Conservation (phyloP, 176 grass and related monocot genomes). For the Carex kokanica region DNA sequence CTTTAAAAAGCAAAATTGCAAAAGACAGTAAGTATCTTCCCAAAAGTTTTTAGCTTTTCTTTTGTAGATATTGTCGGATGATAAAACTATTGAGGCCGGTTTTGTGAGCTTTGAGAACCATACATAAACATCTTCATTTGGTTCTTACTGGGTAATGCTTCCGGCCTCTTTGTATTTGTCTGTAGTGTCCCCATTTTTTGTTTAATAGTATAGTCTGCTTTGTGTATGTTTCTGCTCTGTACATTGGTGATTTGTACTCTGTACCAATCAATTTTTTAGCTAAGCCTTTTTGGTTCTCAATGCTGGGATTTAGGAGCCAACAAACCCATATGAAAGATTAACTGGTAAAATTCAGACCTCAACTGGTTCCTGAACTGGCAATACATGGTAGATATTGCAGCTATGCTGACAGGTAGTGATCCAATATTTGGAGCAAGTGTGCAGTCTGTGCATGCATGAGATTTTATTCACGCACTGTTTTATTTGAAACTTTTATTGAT, state of each 20-base stretch:
- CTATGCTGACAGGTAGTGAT: background rate
- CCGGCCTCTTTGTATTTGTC: background rate
- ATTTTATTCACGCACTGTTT: background rate
- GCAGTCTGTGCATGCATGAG: background rate
- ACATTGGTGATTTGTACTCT: background rate
- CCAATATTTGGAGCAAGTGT: background rate
- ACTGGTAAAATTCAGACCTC: constrained; percentile 10
- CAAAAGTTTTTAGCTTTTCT: background rate
- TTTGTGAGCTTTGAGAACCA: background rate
- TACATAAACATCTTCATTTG: constrained; percentile 5
- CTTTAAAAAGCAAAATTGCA: background rate
- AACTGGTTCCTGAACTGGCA: background rate
- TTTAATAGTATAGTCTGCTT: background rate
- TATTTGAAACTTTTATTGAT: background rate
- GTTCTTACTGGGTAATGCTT: background rate
- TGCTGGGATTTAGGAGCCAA: background rate
- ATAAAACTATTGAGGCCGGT: background rate
- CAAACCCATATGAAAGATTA: background rate
- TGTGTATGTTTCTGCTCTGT: background rate
- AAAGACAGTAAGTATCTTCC: constrained; percentile 12
- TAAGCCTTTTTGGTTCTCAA: background rate
- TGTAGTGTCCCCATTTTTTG: background rate
- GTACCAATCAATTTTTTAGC: background rate
- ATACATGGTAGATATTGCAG: background rate
- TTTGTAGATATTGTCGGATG: background rate